These are phyloP conservation scores for Umbilicaria muhlenbergii DNA, from an alignment of 495 filamentous ascomycete species.

Conservation along the genomic window DNA sequence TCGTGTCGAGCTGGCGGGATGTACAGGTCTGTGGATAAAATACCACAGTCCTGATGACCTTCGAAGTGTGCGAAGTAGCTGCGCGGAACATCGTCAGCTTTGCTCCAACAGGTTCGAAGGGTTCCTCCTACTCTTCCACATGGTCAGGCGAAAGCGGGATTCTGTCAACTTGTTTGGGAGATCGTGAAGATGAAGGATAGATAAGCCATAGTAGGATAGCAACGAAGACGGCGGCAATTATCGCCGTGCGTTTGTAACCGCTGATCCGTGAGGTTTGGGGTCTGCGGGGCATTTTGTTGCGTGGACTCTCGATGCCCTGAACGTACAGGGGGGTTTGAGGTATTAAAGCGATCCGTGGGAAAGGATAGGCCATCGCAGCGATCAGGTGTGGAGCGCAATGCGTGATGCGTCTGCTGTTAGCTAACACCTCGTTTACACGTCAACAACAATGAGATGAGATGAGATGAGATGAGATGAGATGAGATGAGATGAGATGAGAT, in stretches of 20 bases:
- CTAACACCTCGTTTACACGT: no score
- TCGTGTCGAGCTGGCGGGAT: constrained; percentile 13
- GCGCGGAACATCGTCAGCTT: constrained; percentile 4
- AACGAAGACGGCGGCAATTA: background rate
- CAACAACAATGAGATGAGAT: no score
- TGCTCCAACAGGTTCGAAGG: background rate
- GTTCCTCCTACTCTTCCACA: constrained; percentile 10
- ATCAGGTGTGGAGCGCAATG: no score
- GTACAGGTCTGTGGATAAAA: constrained; percentile 28
- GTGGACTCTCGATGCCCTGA: constrained; percentile 1
- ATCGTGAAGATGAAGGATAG: background rate
- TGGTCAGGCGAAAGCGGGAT: constrained; percentile 7
- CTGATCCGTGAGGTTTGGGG: no score
- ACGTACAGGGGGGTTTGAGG: constrained; percentile 7
- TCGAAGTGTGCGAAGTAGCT: constrained; percentile 29
- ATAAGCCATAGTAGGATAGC: constrained; percentile 5
- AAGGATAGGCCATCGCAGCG: constrained; percentile 8
- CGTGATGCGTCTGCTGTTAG: no score
- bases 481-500: no score
- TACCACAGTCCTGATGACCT: constrained; percentile 29
- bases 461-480: no score
- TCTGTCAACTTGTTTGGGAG: constrained; percentile 7
- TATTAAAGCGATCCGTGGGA: constrained; percentile 3
- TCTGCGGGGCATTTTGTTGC: background rate
- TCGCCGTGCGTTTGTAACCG: background rate